phyloP scores from a whole-genome alignment of 495 filamentous ascomycete genomes.

The Penicillium alfredii region DNA sequence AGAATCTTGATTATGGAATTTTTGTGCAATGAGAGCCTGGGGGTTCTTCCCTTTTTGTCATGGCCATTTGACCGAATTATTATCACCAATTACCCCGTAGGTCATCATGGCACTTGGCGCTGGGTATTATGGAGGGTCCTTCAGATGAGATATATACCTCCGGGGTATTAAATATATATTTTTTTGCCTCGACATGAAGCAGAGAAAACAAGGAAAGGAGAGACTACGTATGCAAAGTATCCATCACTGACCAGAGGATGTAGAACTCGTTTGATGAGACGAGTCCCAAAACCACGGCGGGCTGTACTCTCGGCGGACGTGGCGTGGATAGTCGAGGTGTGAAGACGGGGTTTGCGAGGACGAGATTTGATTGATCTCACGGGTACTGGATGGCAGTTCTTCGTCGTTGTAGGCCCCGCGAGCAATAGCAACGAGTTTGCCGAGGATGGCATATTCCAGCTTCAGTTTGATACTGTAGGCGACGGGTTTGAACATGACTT shows the following conservation, averaged over 20 bases:
- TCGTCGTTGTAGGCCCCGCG: conserved; percentile 4
- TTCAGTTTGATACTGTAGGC: conserved; percentile 51
- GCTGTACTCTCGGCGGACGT: conserved; percentile 8
- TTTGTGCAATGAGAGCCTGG: too few species aligned
- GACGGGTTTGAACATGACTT: conserved; percentile 46
- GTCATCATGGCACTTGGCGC: too few species aligned
- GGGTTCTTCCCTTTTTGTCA: too few species aligned
- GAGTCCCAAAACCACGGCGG: conserved; percentile 19
- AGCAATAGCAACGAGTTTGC: conserved; percentile 39
- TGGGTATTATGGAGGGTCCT: too few species aligned
- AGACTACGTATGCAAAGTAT: too few species aligned
- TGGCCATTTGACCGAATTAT: too few species aligned
- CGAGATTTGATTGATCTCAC: conserved; percentile 12
- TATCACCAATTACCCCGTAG: too few species aligned
- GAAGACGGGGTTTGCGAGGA: conserved; percentile 4
- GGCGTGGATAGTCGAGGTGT: background rate
- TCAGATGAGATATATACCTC: too few species aligned
- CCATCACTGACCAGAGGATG: too few species aligned
- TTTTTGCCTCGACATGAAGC: background rate
- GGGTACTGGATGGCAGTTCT: conserved; percentile 12
- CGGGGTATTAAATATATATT: too few species aligned
- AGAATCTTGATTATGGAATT: conserved; percentile 32
- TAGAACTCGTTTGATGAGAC: conserved; percentile 3
- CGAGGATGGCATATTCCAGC: conserved; percentile 49
- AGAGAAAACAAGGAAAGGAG: too few species aligned